These are phyloP conservation scores for Byssochlamys sp. DNA, from an alignment of 2,329 filamentous ascomycete genomes.

Conservation along the genomic window DNA sequence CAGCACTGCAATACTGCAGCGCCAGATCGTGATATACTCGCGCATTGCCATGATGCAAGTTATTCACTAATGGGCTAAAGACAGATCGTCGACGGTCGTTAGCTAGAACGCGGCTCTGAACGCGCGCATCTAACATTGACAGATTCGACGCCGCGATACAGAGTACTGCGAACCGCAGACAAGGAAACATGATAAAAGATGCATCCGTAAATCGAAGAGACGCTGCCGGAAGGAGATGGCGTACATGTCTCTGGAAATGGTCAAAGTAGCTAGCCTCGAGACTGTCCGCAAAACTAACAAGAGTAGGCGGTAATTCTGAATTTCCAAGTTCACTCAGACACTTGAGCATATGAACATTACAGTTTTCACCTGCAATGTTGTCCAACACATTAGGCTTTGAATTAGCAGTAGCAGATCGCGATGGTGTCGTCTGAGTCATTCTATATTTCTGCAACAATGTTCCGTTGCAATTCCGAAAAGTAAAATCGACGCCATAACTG, in stretches of 20 bases:
- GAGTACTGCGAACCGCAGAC: background rate
- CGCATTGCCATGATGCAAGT: background rate
- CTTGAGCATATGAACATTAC: background rate
- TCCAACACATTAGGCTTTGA: background rate
- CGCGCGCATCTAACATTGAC: background rate
- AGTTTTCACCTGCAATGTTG: background rate
- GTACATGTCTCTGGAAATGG: constrained; percentile 6
- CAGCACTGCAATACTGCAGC: background rate
- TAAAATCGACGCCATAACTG: constrained; percentile 7
- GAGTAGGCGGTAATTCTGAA: background rate
- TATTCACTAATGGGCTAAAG: background rate
- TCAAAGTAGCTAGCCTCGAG: constrained; percentile 1
- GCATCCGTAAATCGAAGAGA: background rate
- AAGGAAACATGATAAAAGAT: background rate
- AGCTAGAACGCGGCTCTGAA: background rate
- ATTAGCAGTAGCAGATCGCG: background rate
- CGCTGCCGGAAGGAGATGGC: constrained; percentile 4
- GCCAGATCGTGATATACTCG: background rate
- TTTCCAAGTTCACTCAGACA: background rate
- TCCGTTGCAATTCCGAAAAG: constrained; percentile 3
- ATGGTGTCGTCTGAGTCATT: background rate
- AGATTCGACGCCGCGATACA: background rate
- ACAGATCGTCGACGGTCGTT: background rate
- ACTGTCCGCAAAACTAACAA: background rate
- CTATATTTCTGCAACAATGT: background rate